Base-by-base conservation (phyloP, 805 yeast genomes). In the Candida peoriensis region DNA sequence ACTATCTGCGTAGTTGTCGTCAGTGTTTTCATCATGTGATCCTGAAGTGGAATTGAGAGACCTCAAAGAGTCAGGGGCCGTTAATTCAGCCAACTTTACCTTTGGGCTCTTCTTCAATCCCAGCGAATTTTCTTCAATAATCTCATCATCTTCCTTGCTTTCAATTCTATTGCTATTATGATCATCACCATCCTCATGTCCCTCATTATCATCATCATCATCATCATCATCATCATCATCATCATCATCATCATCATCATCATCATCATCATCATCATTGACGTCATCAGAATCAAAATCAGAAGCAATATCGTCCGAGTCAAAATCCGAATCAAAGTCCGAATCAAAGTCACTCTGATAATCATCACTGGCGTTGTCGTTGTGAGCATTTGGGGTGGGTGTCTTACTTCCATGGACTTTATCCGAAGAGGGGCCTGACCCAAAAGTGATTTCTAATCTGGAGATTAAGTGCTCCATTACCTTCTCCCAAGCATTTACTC, bases 391-490 rank as follows among this genome's bases (percentile, higher is more conserved):
- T n/a, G n/a, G n/a, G n/a, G n/a, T n/a, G n/a, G n/a, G n/a, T n/a
- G n/a, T n/a, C n/a, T n/a, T n/a, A n/a, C n/a, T n/a, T n/a, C n/a
- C n/a, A n/a, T n/a, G n/a, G n/a, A n/a, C 28, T 25, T 25, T 7
- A 13, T 13, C 16, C 7, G 18, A 25, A 10, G 20, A 20, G 5
- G 12, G 8, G n/a, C 32, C 32, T 21, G n/a, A n/a, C n/a, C n/a
- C n/a, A n/a, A 50, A 41, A 3, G 39, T 21, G 6, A 52, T 18
- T 4, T 42, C 37, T 6, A 41, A 38, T n/a, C 36, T 44, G 6
- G 32, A 13, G 2, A 50, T 36, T 16, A 53, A n/a, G n/a, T 30
- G 23, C 30, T 51, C 56, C 56, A 51, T 53, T 4, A 53, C 37
- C 3, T 45, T 44, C 28, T 53, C 57, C 52, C 52, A 53, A 2